Evolutionary conservation across 2,329 filamentous ascomycete genomes (phyloP).

Genomic region (Didymella pomorum): DNA sequence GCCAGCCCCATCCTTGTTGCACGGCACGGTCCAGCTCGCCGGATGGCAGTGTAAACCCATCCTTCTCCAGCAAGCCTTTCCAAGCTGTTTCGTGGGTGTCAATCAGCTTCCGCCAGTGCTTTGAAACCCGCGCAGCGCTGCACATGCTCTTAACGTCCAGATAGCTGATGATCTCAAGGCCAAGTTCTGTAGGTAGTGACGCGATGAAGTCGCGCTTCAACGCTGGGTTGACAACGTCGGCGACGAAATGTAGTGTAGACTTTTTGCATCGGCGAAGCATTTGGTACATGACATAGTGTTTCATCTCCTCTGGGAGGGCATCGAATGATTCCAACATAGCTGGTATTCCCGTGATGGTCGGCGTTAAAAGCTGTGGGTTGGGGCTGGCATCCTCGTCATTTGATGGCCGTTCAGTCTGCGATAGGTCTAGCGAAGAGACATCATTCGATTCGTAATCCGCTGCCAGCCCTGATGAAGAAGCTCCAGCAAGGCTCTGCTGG

Average conservation of each 20-base stretch:
- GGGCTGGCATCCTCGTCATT: constrained; percentile 25
- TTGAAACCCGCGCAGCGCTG: constrained; percentile 90
- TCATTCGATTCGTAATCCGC: constrained; percentile 48
- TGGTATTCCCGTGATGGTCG: constrained; percentile 76
- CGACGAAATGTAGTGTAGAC: constrained; percentile 86
- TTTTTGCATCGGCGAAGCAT: constrained; percentile 87
- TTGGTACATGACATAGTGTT: constrained; percentile 97
- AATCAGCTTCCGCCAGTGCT: constrained; percentile 88
- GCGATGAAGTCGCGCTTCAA: constrained; percentile 92
- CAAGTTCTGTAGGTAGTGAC: constrained; percentile 84
- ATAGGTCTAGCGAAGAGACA: constrained; percentile 48
- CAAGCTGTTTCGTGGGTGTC: constrained; percentile 95
- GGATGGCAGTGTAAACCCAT: constrained; percentile 79
- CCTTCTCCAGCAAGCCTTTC: constrained; percentile 88
- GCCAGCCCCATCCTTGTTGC: constrained; percentile 95
- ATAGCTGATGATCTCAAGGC: constrained; percentile 85
- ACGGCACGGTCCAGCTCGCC: constrained; percentile 89
- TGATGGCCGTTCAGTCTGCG: constrained; percentile 34
- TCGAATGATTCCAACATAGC: constrained; percentile 90
- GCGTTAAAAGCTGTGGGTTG: constrained; percentile 48
- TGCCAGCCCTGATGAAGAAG: constrained; percentile 34
- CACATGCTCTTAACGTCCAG: constrained; percentile 87
- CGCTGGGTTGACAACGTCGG: constrained; percentile 89
- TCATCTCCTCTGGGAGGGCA: constrained; percentile 87
- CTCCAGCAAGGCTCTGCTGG: constrained; percentile 46